Evolutionary conservation across 169 alveolate genomes (phyloP), one percentile per base, ranked within the genome.

Genomic region (Plasmodium vivax): DNA sequence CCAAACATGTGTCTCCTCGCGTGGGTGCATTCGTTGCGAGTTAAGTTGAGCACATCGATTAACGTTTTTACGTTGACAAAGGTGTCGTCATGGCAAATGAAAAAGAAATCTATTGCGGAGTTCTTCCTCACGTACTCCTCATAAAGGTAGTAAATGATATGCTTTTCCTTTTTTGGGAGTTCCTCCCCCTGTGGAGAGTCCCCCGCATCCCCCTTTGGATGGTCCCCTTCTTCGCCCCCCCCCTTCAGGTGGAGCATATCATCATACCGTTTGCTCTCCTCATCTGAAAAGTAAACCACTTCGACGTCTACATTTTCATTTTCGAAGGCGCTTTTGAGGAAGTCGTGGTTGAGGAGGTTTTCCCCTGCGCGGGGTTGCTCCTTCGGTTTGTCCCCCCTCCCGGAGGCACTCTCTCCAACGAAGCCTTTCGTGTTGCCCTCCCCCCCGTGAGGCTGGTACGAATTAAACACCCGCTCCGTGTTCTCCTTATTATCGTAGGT

Each of bases 21-120:
- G 75, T 92, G 95, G 8, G 47, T n/a, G 84, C 95, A 92, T 36
- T 32, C 58, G 75, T 92, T 92, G 32, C 68, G 56, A 2, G 95
- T 62, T 71, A 92, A 41, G 56, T 92, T 92, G 7, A 83, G 82
- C 54, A 92, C 95, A 83, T 92, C 95, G n/a, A 92, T 45, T 82
- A 92, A 72, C 72, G 82, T 92, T 51, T 92, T 92, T 8, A 51
- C 82, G 82, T 92, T 92, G 0, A 92, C 92, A 72, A 71, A 92
- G 2, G 95, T 92, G 71, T 92, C 58, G 43, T 92, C 92, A 75
- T 75, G 73, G 0, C 83, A 62, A 45, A 92, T 82, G 74, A 92
- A 92, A 27, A 92, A 92, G 82, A 30, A 92, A 30, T 72, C 43
- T 82, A 45, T 79, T 9, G 19, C n/a, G 1, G 92, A 74, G 32